Evolutionary conservation across 2,329 filamentous ascomycete species (phyloP), one percentile per base, ranked within the genome.

Genomic region (Hortaea werneckii): DNA sequence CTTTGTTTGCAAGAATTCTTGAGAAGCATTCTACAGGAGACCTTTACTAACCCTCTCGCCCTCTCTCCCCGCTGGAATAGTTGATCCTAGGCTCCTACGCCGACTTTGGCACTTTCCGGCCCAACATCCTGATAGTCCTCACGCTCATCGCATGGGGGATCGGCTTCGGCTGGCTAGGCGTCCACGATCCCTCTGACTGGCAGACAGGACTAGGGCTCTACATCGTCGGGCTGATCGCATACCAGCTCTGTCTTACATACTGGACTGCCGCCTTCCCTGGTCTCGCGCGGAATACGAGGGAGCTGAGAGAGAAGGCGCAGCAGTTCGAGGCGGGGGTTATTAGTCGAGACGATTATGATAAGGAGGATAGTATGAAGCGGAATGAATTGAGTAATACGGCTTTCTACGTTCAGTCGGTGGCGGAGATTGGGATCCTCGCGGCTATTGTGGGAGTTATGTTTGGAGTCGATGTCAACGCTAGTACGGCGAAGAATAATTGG

Each of bases 91-190:
- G 75, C 44, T 68, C 69, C 0, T 75, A 73, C 50, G 74, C 74
- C 52, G 82, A 85, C 59, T 85, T 83, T 58, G 82, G 82, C 3
- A 72, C 72, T 9, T 82, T 80, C 64, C 66, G 78, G 9, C 78
- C 78, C 8, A 79, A 76, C 58, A 77, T 84, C 44, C 66, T 85
- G 6, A 73, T 84, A 41, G 72, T 71, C 6, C 71, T 80, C 51
- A 81, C 78, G 3, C 52, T 80, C 6, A 55, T 83, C 32, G 78
- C 80, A 1, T 85, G 73, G 60, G 79, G 64, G 30, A 73, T 82
- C 50, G 81, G 79, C 1, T 84, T 84, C 51, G 80, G 72, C 42
- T 85, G 80, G 78, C 62, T 85, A 1, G 80, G 79, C 13, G 79
- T 85, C 0, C 78, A 83, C 48, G 74, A 71, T 0, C 62, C 73